phyloP scores from a whole-genome alignment of 257 asterid species.

The Handroanthus guayacan region DNA sequence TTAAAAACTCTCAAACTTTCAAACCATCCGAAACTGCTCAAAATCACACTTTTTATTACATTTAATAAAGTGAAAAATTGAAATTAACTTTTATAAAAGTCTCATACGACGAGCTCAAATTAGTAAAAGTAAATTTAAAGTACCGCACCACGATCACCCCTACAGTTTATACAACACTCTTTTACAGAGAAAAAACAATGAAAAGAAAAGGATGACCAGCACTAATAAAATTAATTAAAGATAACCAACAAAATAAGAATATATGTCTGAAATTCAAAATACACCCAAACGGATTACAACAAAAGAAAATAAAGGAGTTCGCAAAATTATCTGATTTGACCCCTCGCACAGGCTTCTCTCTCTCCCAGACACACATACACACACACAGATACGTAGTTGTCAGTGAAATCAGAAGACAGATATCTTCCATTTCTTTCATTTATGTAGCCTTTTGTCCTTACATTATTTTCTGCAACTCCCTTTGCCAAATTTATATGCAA shows the following conservation, averaged over 20 bases:
- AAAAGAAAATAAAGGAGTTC: constrained; percentile 27
- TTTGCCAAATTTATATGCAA: constrained; percentile 28
- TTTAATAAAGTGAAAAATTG: too few relatives aligned
- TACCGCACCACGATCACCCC: too few relatives aligned
- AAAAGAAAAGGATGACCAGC: background rate
- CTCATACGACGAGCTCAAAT: too few relatives aligned
- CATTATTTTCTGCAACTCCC: constrained; percentile 43
- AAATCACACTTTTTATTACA: too few relatives aligned
- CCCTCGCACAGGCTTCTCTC: constrained; percentile 58
- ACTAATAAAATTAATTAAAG: background rate
- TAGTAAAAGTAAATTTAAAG: too few relatives aligned
- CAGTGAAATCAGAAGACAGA: constrained; percentile 58
- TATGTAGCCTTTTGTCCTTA: constrained; percentile 52
- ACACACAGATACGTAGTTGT: constrained; percentile 69
- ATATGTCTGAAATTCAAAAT: background rate
- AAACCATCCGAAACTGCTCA: too few relatives aligned
- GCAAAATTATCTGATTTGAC: constrained; percentile 60
- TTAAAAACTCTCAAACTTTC: too few relatives aligned
- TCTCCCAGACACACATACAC: constrained; percentile 44
- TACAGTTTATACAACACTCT: background rate
- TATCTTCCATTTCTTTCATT: constrained; percentile 53
- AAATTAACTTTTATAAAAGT: too few relatives aligned
- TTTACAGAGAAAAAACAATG: too few relatives aligned
- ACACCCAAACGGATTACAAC: constrained; percentile 27
- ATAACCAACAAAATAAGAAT: background rate